phyloP scores from a whole-genome alignment of 1,139 yeast species.

The Suhomyces wounanorum region DNA sequence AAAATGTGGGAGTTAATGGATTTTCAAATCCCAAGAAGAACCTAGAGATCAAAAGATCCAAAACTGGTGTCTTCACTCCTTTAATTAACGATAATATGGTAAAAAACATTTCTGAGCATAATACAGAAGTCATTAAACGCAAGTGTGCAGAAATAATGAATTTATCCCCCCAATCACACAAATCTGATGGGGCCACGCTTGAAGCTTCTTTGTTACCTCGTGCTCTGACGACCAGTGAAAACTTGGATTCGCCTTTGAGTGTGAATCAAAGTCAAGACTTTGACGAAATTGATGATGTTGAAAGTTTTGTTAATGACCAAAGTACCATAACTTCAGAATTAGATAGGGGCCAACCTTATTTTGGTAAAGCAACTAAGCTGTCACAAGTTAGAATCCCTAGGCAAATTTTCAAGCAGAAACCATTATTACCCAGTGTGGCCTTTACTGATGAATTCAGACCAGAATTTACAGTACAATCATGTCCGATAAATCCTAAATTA shows the following conservation, averaged over 20 bases:
- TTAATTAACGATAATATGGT: slow-evolving; percentile 22
- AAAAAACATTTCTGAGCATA: slow-evolving; percentile 26
- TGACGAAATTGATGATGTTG: slow-evolving; percentile 13
- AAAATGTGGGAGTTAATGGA: slow-evolving; percentile 1
- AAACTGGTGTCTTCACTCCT: slow-evolving; percentile 30
- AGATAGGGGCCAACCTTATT: not conserved
- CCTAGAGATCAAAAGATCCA: slow-evolving; percentile 29
- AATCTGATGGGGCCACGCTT: slow-evolving; percentile 3
- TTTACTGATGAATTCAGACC: slow-evolving; percentile 55
- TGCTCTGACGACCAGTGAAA: not conserved
- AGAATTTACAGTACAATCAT: slow-evolving; percentile 51
- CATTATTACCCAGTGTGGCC: slow-evolving; percentile 43
- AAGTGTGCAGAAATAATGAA: slow-evolving; percentile 37
- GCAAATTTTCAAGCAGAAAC: slow-evolving; percentile 13
- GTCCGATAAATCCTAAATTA: slow-evolving; percentile 51
- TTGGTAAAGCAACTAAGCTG: not conserved
- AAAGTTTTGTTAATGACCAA: slow-evolving; percentile 12
- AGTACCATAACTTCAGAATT: slow-evolving; percentile 12
- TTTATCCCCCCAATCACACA: not conserved
- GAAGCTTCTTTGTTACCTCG: slow-evolving; percentile 9
- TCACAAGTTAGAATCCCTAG: not conserved
- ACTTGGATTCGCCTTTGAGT: not conserved
- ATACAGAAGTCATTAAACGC: slow-evolving; percentile 24
- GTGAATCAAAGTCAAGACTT: slow-evolving; percentile 3
- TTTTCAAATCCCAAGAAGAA: slow-evolving; percentile 10